phyloP scores from a whole-genome alignment of 345 rosid genomes.

The Gossypium rotundifolium region DNA sequence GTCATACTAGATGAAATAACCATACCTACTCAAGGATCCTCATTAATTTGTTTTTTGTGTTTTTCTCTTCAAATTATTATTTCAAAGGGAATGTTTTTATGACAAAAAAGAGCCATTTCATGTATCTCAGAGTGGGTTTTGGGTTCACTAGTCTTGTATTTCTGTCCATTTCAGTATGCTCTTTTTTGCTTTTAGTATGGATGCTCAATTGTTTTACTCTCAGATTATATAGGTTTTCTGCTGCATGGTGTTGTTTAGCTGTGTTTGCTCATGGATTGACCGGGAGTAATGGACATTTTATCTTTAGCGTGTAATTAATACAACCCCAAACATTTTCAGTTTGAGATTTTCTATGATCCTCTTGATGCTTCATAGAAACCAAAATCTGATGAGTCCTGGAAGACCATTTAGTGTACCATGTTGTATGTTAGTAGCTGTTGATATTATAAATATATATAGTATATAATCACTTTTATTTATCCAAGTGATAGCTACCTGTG shows the following conservation, averaged over 20 bases:
- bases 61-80: background rate
- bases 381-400: background rate
- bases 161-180: background rate
- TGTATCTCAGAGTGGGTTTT: background rate
- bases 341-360: background rate
- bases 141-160: background rate
- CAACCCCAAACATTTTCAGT: background rate
- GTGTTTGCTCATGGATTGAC: background rate
- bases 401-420: background rate
- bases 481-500: background rate
- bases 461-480: background rate
- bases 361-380: background rate
- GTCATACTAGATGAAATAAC: background rate
- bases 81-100: background rate
- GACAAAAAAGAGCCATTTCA: background rate
- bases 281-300: background rate
- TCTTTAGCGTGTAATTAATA: background rate
- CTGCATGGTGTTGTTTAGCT: background rate
- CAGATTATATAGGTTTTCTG: background rate
- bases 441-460: background rate
- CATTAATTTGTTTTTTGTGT: background rate
- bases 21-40: background rate
- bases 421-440: background rate
- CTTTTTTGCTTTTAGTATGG: background rate
- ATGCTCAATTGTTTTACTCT: background rate